phyloP scores from a whole-genome alignment of 129 eudicot species.

The Chrysanthemum makinoi region DNA sequence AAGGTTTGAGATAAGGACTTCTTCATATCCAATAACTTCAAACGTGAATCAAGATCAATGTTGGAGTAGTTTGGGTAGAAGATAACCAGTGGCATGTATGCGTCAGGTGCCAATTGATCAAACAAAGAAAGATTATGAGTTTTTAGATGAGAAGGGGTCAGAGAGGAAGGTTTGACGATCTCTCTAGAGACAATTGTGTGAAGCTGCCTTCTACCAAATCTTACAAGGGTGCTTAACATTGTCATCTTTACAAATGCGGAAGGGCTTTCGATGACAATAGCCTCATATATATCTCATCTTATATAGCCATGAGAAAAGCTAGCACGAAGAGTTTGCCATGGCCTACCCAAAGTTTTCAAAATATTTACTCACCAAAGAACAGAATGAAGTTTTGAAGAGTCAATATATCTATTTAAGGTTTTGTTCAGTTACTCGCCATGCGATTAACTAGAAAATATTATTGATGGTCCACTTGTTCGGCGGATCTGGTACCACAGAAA shows the following conservation, averaged over 20 bases:
- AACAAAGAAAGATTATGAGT: conserved; percentile 8
- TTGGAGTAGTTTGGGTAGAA: conserved; percentile 19
- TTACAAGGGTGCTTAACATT: not conserved
- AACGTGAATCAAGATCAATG: not conserved
- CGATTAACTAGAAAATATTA: too few species aligned
- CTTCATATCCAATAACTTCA: not conserved
- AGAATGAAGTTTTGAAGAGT: too few species aligned
- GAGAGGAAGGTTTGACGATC: conserved; percentile 26
- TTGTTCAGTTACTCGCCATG: too few species aligned
- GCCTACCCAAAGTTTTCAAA: too few species aligned
- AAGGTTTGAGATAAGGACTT: conserved; percentile 29
- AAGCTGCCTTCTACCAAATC: not conserved
- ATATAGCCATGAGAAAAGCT: not conserved
- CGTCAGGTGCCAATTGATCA: not conserved
- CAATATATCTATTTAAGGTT: too few species aligned
- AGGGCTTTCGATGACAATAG: not conserved
- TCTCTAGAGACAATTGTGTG: conserved; percentile 15
- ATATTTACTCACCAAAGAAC: too few species aligned
- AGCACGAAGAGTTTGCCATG: too few species aligned
- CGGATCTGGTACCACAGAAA: too few species aligned
- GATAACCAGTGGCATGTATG: conserved; percentile 7
- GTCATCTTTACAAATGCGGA: not conserved
- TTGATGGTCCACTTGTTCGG: too few species aligned
- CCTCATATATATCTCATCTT: not conserved
- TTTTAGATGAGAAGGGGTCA: conserved; percentile 24